phyloP scores from a whole-genome alignment of 176 grass and related monocot genomes.

The Thalia dealbata region DNA sequence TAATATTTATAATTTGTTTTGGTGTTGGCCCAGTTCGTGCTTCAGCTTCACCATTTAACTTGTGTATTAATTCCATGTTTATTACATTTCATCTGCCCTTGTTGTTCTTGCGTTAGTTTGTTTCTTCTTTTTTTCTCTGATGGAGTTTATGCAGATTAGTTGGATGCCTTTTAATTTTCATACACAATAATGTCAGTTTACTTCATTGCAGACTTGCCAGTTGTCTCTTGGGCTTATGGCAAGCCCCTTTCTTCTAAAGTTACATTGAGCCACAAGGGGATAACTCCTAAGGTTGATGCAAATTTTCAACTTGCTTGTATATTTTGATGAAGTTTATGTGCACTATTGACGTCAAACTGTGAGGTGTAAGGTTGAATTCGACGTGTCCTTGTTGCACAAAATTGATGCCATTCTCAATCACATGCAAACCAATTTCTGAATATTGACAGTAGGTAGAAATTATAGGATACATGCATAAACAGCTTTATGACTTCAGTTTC shows the following conservation, averaged over 20 bases:
- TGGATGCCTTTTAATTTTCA: neutral
- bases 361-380: neutral
- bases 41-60: neutral
- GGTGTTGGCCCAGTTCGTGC: too few relatives aligned
- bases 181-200: neutral
- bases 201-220: conserved; percentile 1
- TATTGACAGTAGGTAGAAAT: neutral
- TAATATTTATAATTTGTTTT: neutral
- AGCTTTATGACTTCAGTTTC: neutral
- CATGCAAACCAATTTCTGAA: neutral
- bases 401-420: neutral
- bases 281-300: conserved; percentile 3
- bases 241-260: conserved; percentile 8
- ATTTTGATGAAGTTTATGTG: neutral
- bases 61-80: neutral
- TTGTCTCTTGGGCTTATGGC: conserved; percentile 5
- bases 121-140: neutral
- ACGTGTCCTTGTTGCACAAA: neutral
- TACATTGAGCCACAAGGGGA: conserved; percentile 1
- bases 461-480: neutral
- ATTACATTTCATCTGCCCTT: neutral
- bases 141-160: neutral
- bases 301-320: neutral
- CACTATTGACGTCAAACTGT: neutral
- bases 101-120: neutral